Evolutionary conservation across 2,329 filamentous ascomycete genomes (phyloP), one percentile per base, ranked within the genome.

Genomic region (Pseudogymnoascus sp.): DNA sequence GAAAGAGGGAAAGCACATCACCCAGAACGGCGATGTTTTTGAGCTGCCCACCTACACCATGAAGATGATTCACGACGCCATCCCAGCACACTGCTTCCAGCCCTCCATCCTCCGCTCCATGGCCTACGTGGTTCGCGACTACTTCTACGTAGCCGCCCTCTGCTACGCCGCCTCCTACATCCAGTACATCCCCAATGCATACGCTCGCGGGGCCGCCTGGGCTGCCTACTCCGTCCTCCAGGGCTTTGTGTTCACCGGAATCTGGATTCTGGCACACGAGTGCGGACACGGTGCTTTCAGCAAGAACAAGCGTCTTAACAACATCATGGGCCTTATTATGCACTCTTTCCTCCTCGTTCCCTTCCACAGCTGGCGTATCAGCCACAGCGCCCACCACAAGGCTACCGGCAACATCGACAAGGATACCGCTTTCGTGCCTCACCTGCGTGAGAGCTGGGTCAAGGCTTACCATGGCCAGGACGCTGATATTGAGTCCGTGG

Each of bases 191-290:
- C 73, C 77, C 62, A 76, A 78, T 65, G 69, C 74, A 35, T 68
- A 70, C 64, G 69, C 79, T 55, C 81, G 81, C 63, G 69, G 73
- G 62, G 68, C 75, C 9, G 78, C 80, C 63, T 88, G 84, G 84
- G 74, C 76, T 31, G 71, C 74, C 44, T 89, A 90, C 72, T 81
- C 83, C 66, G 87, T 84, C 72, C 68, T 82, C 51, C 85, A 89
- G 74, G 86, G 87, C 59, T 80, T 87, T 29, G 75, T 88, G 67
- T 84, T 84, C 71, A 88, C 85, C 2, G 87, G 87, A 3, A 75
- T 90, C 67, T 90, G 87, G 87, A 86, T 88, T 66, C 76, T 89
- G 41, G 86, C 83, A 13, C 87, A 90, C 71, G 87, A 90, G 73
- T 87, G 84, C 72, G 87, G 87, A 60, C 87, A 90, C 72, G 83